These are phyloP conservation scores for Brettanomyces naardenensis DNA, from an alignment of 805 yeast genomes.

Conservation along the genomic window DNA sequence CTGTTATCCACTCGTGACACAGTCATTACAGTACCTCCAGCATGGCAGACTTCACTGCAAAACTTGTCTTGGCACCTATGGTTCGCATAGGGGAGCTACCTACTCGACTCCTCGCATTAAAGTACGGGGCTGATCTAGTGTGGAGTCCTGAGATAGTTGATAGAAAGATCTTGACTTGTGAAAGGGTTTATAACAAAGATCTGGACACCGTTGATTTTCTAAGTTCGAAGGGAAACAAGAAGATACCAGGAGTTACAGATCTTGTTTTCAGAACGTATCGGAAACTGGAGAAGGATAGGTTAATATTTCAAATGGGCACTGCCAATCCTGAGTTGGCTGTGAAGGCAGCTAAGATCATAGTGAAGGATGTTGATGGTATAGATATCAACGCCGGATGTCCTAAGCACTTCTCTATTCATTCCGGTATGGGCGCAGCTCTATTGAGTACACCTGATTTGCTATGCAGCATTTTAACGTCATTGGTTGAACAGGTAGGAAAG, in stretches of 20 bases:
- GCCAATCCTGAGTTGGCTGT: constrained; percentile 80
- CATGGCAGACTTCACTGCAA: constrained; percentile 68
- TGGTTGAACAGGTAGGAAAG: constrained; percentile 75
- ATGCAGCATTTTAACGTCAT: constrained; percentile 53
- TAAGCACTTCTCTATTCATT: constrained; percentile 86
- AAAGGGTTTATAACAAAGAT: constrained; percentile 48
- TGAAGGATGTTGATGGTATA: constrained; percentile 82
- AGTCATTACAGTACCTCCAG: too few species aligned
- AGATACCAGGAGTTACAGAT: constrained; percentile 38
- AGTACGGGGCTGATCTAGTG: constrained; percentile 87
- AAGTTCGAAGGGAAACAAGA: constrained; percentile 31
- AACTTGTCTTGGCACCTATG: constrained; percentile 91
- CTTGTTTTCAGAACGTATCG: constrained; percentile 67
- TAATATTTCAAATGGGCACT: constrained; percentile 90
- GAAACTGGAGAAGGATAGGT: constrained; percentile 46
- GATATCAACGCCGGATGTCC: constrained; percentile 98
- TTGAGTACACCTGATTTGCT: constrained; percentile 74
- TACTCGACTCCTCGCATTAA: constrained; percentile 68
- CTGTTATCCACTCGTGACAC: too few species aligned
- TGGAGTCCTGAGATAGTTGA: constrained; percentile 97
- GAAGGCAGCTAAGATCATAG: constrained; percentile 74
- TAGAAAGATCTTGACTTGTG: constrained; percentile 67
- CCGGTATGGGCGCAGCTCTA: constrained; percentile 97
- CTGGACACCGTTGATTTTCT: constrained; percentile 57
- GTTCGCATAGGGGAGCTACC: constrained; percentile 95